Evolutionary conservation across 2,329 filamentous ascomycete genomes (phyloP), one percentile per base, ranked within the genome.

Genomic region (Periconia macrospinosa): DNA sequence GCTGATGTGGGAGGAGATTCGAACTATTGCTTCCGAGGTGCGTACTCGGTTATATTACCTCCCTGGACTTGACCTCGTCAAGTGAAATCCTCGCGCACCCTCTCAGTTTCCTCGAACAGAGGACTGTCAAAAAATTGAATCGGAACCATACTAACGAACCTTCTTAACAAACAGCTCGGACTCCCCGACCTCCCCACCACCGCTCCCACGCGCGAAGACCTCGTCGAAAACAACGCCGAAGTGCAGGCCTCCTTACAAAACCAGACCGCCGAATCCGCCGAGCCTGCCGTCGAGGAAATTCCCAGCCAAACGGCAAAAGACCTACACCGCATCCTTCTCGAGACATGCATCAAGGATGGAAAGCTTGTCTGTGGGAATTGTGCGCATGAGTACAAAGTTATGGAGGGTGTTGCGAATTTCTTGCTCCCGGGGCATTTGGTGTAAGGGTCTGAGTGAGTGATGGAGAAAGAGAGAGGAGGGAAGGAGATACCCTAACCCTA

Each of bases 381-480:
- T 71, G 91, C 90, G 45, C 93, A 97, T 72, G 91, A 96, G 79
- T 99, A 97, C 75, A 86, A 86, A 54, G 88, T 99, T 58, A 92
- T 94, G 72, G 93, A 99, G 76, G 94, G 94, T 6, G 96, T 97
- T 73, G 91, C 92, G 55, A 97, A 97, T 75, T 99, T 99, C 69
- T 77, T 99, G 70, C 77, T 99, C 63, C 94, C 94, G 13, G 94
- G 89, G 67, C 94, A 99, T 79, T 77, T 99, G 75, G 94, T 92
- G 33, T 84, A 71, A 79, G 54, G 30, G 8, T 8, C 11, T 35
- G 14, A 37, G 1, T 20, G 17, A 27, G 27, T 15, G 41, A 37
- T 17, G 20, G n/a, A 45, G 6, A 37, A 5, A 9, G 15, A 45
- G 46, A 19, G 44, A 20, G 30, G 41, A 30, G n/a, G 10, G 33